phyloP scores from a whole-genome alignment of 768 basidiomycete species.

The Aureoboletus auriporus region DNA sequence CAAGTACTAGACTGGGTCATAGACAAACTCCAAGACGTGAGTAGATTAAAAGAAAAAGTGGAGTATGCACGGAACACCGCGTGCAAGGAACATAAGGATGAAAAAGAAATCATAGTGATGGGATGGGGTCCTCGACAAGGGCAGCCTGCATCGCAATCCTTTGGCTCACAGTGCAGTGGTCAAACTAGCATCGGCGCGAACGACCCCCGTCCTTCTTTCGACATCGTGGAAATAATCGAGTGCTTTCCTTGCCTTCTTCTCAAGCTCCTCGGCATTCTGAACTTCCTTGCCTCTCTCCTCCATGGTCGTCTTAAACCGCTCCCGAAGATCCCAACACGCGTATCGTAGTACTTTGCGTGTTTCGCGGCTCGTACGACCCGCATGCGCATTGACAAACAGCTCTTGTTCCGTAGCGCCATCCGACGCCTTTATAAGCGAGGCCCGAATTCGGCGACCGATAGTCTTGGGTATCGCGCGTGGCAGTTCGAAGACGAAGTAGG shows the following conservation, averaged over 20 bases:
- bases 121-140: background rate
- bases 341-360: slow-evolving; percentile 90
- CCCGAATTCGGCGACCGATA: slow-evolving; percentile 78
- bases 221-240: slow-evolving; percentile 64
- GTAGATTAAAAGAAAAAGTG: slow-evolving; percentile 14
- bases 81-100: slow-evolving; percentile 2
- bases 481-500: slow-evolving; percentile 83
- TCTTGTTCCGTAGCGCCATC: slow-evolving; percentile 48
- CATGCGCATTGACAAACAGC: slow-evolving; percentile 63
- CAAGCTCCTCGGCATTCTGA: slow-evolving; percentile 66
- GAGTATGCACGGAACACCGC: background rate
- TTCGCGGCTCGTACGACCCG: slow-evolving; percentile 71
- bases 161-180: slow-evolving; percentile 6
- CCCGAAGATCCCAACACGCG: slow-evolving; percentile 86
- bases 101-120: background rate
- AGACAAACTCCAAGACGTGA: slow-evolving; percentile 9
- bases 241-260: slow-evolving; percentile 66
- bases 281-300: slow-evolving; percentile 81
- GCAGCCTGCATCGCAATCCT: background rate
- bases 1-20: slow-evolving; percentile 5
- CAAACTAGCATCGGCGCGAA: slow-evolving; percentile 29
- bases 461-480: slow-evolving; percentile 87
- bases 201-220: slow-evolving; percentile 40
- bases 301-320: slow-evolving; percentile 75
- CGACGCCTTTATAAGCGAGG: slow-evolving; percentile 49